These are phyloP conservation scores for Cladosporium cucumerinum DNA, from an alignment of 2,329 filamentous ascomycete genomes.

Conservation along the genomic window DNA sequence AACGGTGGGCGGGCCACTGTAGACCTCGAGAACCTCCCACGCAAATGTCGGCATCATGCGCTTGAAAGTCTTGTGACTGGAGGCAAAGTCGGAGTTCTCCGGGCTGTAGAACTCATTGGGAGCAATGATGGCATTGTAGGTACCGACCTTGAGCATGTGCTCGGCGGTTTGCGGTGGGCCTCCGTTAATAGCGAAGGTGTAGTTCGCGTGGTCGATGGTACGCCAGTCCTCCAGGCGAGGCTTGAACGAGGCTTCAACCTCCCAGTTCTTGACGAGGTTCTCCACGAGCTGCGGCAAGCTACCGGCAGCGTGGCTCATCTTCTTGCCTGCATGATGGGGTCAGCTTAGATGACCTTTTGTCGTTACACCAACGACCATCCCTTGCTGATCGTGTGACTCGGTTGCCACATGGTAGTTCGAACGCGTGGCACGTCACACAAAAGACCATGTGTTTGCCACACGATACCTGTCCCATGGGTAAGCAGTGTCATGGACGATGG, in stretches of 20 bases:
- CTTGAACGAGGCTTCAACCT: conserved; percentile 69
- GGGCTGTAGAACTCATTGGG: conserved; percentile 64
- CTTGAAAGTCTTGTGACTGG: conserved; percentile 68
- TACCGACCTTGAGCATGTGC: conserved; percentile 65
- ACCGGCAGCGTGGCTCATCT: conserved; percentile 52
- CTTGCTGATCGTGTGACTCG: conserved; percentile 2
- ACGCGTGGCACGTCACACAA: not conserved
- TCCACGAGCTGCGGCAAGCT: conserved; percentile 61
- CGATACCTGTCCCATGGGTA: not conserved
- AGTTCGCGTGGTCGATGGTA: conserved; percentile 58
- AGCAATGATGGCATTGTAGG: conserved; percentile 65
- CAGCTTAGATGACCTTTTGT: conserved; percentile 4
- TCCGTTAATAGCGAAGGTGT: conserved; percentile 64
- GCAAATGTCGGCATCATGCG: conserved; percentile 70
- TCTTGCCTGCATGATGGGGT: conserved; percentile 49
- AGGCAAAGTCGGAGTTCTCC: conserved; percentile 58
- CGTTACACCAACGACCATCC: conserved; percentile 9
- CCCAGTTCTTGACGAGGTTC: conserved; percentile 72
- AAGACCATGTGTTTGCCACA: conserved; percentile 4
- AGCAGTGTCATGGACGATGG: not conserved
- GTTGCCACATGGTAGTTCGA: not conserved
- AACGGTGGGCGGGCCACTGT: conserved; percentile 61
- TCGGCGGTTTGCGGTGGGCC: conserved; percentile 55
- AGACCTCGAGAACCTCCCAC: conserved; percentile 68
- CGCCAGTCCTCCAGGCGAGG: conserved; percentile 60